These are phyloP conservation scores for Smittium culicis DNA, from an alignment of 371 early-diverging fungal genomes.

Conservation along the genomic window DNA sequence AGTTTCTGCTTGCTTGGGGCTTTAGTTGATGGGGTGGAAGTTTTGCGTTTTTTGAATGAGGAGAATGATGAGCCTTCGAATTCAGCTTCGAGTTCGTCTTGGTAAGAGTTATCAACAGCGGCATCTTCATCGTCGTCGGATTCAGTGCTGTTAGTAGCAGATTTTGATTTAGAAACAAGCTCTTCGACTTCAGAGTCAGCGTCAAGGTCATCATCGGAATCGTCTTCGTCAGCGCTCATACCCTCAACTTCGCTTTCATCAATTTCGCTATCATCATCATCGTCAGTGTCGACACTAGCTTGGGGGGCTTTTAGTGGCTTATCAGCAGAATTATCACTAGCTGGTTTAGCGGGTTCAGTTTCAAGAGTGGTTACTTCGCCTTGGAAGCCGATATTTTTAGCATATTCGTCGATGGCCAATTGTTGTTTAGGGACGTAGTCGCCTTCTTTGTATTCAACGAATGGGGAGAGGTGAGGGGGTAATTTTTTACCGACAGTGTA, in stretches of 20 bases:
- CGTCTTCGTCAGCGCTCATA: conserved; percentile 37
- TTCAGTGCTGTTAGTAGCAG: conserved; percentile 18
- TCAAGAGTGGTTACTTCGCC: conserved; percentile 34
- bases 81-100: conserved; percentile 49
- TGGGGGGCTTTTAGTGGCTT: no score
- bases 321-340: conserved; percentile 18
- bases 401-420: conserved; percentile 24
- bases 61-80: conserved; percentile 56
- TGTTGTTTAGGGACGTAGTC: conserved; percentile 60
- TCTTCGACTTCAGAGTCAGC: conserved; percentile 25
- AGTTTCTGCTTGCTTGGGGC: conserved; percentile 35
- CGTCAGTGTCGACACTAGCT: conserved; percentile 32
- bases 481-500: conserved; percentile 72
- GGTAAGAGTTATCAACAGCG: conserved; percentile 35
- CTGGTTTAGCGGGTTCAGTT: conserved; percentile 27
- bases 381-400: conserved; percentile 35
- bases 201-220: conserved; percentile 30
- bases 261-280: conserved; percentile 26
- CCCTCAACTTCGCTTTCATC: conserved; percentile 16
- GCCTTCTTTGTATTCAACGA: conserved; percentile 68
- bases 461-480: conserved; percentile 91
- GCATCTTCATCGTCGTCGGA: conserved; percentile 13
- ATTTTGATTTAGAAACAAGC: conserved; percentile 23
- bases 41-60: conserved; percentile 38
- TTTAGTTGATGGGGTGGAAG: conserved; percentile 24